Evolutionary conservation across 139 green algal species (phyloP), one percentile per base, ranked within the genome.

Genomic region (Chlorella sp.): DNA sequence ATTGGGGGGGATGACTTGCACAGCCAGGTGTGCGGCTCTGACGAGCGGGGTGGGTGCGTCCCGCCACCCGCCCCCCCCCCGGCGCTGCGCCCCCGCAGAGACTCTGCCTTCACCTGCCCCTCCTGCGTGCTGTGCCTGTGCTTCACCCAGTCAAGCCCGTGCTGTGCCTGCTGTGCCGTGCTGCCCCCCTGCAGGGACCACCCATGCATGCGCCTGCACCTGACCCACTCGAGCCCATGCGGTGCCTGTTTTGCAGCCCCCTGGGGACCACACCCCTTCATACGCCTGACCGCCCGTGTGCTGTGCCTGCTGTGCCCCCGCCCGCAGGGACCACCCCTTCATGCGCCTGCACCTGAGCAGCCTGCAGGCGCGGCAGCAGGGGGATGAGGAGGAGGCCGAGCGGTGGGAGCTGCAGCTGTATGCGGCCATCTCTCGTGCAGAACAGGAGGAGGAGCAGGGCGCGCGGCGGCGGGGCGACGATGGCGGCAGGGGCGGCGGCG

Each of bases 261-360:
- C 22, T 32, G 26, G 18, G 68, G 24, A 22, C 68, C 68, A 7
- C 75, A 16, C 12, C 75, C 15, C 34, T 57, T 57, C 69, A 77
- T 39, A 11, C 28, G 69, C 30, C 28, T 77, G 28, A 28, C 69
- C 30, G n/a, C 32, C n/a, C 16, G 5, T 48, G 34, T 48, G 15
- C 34, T 48, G 75, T 15, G 15, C 75, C 24, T 2, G 48, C n/a
- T 16, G 15, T 48, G 53, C 82, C 14, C 24, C 26, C 7, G 1
- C 28, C 26, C 4, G 68, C 84, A 88, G 95, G 37, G 95, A 97
- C 90, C 95, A 97, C 89, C 93, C 94, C 30, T 97, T 92, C 88
- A 95, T 97, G 94, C 82, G 86, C 36, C 69, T 96, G 78, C 91
- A 94, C 80, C 60, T 90, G 18, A 86, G 91, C 66, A 94, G 95